Evolutionary conservation across 208 protist species (phyloP).

Genomic region (Ichthyophonus hoferi): DNA sequence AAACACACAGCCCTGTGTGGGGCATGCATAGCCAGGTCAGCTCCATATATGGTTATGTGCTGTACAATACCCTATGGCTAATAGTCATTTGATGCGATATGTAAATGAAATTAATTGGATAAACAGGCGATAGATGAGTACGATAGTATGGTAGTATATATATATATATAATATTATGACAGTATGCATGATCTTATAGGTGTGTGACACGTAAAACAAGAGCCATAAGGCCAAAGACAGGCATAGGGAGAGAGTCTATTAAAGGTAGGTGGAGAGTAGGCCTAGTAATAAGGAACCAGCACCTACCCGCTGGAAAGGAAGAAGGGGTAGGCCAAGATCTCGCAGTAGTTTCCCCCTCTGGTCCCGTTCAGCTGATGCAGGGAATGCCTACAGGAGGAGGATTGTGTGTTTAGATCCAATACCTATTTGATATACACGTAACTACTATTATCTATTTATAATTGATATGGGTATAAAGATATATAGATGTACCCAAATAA

Average conservation of each 20-base stretch:
- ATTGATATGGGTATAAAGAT: no score
- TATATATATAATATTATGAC: no score
- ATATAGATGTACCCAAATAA: no score
- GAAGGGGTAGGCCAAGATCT: not conserved
- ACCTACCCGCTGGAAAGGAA: not conserved
- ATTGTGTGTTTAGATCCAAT: no score
- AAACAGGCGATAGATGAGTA: no score
- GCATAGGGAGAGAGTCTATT: not conserved
- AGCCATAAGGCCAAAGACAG: not conserved
- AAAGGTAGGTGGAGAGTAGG: not conserved
- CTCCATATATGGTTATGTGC: no score
- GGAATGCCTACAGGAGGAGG: no score
- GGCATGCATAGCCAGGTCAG: not conserved
- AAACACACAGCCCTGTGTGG: not conserved
- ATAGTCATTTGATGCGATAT: not conserved
- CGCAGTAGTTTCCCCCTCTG: not conserved
- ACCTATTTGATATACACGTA: no score
- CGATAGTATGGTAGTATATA: no score
- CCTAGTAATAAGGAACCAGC: no score
- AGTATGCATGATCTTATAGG: not conserved
- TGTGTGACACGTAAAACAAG: not conserved
- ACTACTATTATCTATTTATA: no score
- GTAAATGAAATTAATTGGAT: no score
- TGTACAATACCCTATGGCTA: not conserved
- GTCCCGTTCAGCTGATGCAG: not conserved